phyloP scores from a whole-genome alignment of 2,329 filamentous ascomycete genomes.

The Aspergillus sp. region DNA sequence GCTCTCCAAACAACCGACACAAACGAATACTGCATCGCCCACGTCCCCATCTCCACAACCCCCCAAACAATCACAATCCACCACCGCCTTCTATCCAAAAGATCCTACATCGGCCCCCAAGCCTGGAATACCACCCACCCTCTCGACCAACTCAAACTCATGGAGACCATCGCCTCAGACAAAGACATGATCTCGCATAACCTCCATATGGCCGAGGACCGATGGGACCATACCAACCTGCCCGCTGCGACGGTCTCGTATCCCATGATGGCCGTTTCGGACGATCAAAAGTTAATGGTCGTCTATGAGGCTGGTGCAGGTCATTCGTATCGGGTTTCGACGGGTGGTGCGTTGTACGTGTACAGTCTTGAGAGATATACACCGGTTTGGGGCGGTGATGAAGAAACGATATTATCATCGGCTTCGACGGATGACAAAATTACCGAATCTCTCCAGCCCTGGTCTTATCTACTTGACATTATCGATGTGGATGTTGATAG shows the following conservation, averaged over 20 bases:
- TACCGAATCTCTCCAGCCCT: constrained; percentile 4
- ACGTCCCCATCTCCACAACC: constrained; percentile 1
- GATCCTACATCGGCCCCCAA: no score
- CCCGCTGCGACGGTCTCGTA: constrained; percentile 8
- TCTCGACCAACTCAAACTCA: no score
- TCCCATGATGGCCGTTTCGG: constrained; percentile 9
- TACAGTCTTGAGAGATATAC: constrained; percentile 5
- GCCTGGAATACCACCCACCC: no score
- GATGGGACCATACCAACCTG: constrained; percentile 13
- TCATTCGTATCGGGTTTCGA: constrained; percentile 8
- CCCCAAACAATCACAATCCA: not conserved
- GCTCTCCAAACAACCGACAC: constrained; percentile 7
- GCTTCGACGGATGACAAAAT: no score
- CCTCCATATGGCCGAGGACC: constrained; percentile 1
- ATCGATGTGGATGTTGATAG: constrained; percentile 8
- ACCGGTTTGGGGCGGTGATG: not conserved
- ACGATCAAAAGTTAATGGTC: constrained; percentile 10
- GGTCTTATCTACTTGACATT: constrained; percentile 14
- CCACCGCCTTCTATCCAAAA: not conserved
- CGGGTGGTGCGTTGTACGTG: constrained; percentile 14
- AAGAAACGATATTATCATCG: not conserved
- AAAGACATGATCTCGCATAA: constrained; percentile 2
- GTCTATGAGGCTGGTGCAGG: constrained; percentile 14
- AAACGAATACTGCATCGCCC: constrained; percentile 14
- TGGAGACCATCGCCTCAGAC: not conserved